phyloP scores from a whole-genome alignment of 2,329 filamentous ascomycete species.

The Epichloe amarillans region DNA sequence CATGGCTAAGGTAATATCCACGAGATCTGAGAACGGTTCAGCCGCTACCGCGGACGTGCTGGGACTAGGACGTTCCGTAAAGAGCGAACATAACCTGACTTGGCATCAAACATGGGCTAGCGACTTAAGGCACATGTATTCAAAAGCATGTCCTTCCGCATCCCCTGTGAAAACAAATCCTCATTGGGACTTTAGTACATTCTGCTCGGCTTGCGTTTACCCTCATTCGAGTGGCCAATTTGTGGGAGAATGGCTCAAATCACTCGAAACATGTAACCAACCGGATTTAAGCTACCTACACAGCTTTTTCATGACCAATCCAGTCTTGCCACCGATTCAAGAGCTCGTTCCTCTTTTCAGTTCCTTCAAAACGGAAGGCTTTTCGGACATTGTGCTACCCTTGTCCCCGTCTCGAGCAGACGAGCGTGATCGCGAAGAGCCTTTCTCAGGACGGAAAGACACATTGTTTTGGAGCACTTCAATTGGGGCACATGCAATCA shows the following conservation, averaged over 20 bases:
- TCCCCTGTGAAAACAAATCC: constrained; percentile 46
- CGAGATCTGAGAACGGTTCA: constrained; percentile 10
- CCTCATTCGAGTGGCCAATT: constrained; percentile 57
- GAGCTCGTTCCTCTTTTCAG: constrained; percentile 64
- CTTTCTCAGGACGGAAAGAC: constrained; percentile 49
- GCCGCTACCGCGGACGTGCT: constrained; percentile 1
- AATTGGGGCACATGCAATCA: constrained; percentile 40
- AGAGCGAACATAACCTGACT: background rate
- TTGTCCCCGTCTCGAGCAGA: constrained; percentile 30
- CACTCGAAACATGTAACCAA: constrained; percentile 60
- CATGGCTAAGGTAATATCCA: constrained; percentile 17
- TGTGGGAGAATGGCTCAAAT: constrained; percentile 49
- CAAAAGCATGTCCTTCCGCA: constrained; percentile 44
- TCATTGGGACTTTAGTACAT: constrained; percentile 48
- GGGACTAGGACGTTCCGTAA: background rate
- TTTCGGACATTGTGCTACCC: constrained; percentile 66
- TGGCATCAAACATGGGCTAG: constrained; percentile 6
- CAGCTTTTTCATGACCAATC: constrained; percentile 55
- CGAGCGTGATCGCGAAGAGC: constrained; percentile 27
- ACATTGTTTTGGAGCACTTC: constrained; percentile 64
- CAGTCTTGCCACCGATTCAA: constrained; percentile 46
- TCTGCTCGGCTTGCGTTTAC: constrained; percentile 50
- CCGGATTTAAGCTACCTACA: constrained; percentile 63
- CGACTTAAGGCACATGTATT: constrained; percentile 28
- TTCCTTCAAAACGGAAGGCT: constrained; percentile 56